Percentiles rank a stretch among this genome's conserved stretches.
phyloP scores from a whole-genome alignment of 176 grass and related monocot species.

The Tillandsia leiboldiana region DNA sequence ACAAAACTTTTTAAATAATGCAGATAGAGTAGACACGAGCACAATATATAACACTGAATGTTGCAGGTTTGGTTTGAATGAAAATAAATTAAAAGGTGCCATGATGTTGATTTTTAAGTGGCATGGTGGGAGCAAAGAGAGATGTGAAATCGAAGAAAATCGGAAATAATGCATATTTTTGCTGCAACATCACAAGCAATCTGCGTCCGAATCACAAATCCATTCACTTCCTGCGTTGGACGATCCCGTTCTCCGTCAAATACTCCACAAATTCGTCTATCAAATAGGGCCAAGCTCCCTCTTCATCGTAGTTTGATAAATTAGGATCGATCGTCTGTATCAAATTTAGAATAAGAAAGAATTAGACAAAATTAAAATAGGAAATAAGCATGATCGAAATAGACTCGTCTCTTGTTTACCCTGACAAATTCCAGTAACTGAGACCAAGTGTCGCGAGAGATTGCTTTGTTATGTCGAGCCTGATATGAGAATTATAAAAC shows the following conservation, averaged over 20 bases:
- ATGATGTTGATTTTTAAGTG: neutral
- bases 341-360: neutral
- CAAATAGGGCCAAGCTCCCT: constrained; percentile 98
- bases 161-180: constrained; percentile 6
- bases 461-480: constrained; percentile 91
- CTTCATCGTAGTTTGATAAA: constrained; percentile 83
- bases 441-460: constrained; percentile 96
- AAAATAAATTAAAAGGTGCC: neutral
- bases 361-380: neutral
- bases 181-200: neutral
- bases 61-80: neutral
- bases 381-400: neutral
- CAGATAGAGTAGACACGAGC: too few species aligned
- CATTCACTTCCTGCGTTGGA: constrained; percentile 45
- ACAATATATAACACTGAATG: neutral
- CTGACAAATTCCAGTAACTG: constrained; percentile 97
- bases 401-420: constrained; percentile 30
- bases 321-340: constrained; percentile 74
- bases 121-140: neutral
- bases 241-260: constrained; percentile 65
- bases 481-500: constrained; percentile 30
- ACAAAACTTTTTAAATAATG: neutral
- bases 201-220: neutral
- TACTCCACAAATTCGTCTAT: constrained; percentile 99
- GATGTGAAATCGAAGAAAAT: neutral